These are phyloP conservation scores for Glycine tomentella DNA, from an alignment of 306 rosid genomes.

Conservation along the genomic window DNA sequence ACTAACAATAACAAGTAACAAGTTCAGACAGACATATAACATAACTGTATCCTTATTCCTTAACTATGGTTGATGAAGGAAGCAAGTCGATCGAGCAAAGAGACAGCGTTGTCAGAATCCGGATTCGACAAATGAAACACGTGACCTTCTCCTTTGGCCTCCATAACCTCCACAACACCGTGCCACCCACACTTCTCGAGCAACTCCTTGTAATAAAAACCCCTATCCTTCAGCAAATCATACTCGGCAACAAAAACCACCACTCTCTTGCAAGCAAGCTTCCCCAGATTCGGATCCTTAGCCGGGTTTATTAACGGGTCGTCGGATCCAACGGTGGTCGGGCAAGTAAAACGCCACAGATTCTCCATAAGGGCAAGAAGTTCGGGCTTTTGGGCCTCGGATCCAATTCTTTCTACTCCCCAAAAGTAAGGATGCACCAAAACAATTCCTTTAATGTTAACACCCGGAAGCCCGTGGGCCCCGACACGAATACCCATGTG, in stretches of 20 bases:
- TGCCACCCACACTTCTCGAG: conserved; percentile 60
- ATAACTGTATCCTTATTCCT: neutral
- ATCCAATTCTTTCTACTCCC: conserved; percentile 58
- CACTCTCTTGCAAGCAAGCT: conserved; percentile 54
- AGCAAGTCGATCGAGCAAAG: conserved; percentile 45
- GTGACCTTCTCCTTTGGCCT: conserved; percentile 58
- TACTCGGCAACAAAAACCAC: conserved; percentile 65
- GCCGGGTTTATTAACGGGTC: conserved; percentile 65
- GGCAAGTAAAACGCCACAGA: conserved; percentile 60
- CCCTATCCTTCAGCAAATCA: conserved; percentile 59
- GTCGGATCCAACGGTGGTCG: conserved; percentile 52
- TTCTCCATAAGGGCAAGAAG: neutral
- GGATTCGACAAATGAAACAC: conserved; percentile 66
- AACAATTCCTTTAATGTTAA: conserved; percentile 51
- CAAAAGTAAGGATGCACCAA: conserved; percentile 64
- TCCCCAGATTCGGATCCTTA: conserved; percentile 57
- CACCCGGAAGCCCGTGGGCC: conserved; percentile 42
- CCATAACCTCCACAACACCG: conserved; percentile 59
- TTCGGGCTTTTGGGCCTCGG: conserved; percentile 36
- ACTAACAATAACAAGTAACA: too few relatives aligned
- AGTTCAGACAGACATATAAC: neutral
- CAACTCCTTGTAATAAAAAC: conserved; percentile 55
- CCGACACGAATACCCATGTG: conserved; percentile 59
- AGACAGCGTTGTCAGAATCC: conserved; percentile 34
- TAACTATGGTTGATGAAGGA: conserved; percentile 48